Base-by-base conservation (phyloP, 2,329 filamentous ascomycete genomes). In the Sporothrix variecibatus region DNA sequence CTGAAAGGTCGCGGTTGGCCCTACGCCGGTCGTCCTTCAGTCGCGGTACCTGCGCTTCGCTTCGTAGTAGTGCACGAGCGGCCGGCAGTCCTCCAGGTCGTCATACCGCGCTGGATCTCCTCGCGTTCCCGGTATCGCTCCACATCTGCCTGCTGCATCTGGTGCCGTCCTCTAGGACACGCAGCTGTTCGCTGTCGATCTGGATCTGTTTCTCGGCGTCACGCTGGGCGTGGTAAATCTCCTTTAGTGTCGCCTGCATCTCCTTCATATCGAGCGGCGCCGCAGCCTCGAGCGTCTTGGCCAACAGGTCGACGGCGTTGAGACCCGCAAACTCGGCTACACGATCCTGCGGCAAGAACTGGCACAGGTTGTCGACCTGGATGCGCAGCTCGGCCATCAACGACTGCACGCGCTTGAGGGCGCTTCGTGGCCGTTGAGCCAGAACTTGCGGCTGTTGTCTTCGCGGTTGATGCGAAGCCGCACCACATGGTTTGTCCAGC, bases 281-380 rank as follows among this genome's bases (percentile, higher is more conserved):
- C 7, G 94, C 95, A 46, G 96, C 96, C 79, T 94, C 90, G 76
- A 97, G 91, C 0, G 96, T 99, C 78, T 96, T 93, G 75, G 91
- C 87, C 0, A 99, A 86, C 26, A 98, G 87, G 62, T 97, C 92
- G 15, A 97, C 86, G 0, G 95, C 92, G 9, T 90, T 93, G 77
- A 97, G 89, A 5, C 89, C 92, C 5, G 96, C 94, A 80, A 99
- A 99, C 80, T 98, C 95, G 31, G 94, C 94, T 1, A 99, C 96
- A 78, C 95, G 93, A 81, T 99, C 96, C 82, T 99, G 96, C 0
- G 96, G 96, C 62, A 99, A 85, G 79, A 99, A 99, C 81, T 99
- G 96, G 81, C 96, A 99, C 1, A 99, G 87, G 78, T 99, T 99
- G 84, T 99, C 96, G 77, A 98, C 94, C 82, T 99, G 96, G 71